Evolutionary conservation across 495 filamentous ascomycete genomes (phyloP), one percentile per base, ranked within the genome.

Genomic region (Neohortaea acidophila): DNA sequence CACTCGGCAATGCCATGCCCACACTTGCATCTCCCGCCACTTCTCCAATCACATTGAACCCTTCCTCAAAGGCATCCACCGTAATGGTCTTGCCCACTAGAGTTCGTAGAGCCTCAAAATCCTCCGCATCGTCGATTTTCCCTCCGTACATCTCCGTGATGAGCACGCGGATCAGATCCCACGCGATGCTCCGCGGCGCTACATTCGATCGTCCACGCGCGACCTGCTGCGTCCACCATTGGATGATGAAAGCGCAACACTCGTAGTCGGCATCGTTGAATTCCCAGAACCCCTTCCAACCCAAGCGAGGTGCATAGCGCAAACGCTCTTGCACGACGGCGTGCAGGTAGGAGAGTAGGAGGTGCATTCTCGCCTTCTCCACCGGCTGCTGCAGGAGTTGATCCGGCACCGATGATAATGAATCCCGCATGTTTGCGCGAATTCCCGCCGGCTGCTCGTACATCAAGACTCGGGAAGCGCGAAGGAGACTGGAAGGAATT

Each of bases 201-300:
- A 96, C 75, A 57, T 99, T 99, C 25, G 84, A 84, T 33, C 89
- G 77, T 36, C 76, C 81, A 41, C 74, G 68, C 4, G 86, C 81
- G 15, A 83, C 74, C 1, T 67, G 61, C 45, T 94, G 83, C 40
- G 94, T 68, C 89, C 91, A 99, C 36, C 78, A 79, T 58, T 99
- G 91, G 41, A 99, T 89, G 36, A 99, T 86, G 59, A 79, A 83
- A 38, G 83, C 84, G 12, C 79, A 92, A 64, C 89, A 96, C 65
- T 99, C 86, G 56, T 96, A 96, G 61, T 97, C 89, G 48, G 86
- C 92, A 58, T 99, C 89, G 54, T 99, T 99, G 56, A 99, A 99
- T 63, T 99, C 89, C 89, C 89, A 99, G 69, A 93, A 93, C 39
- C 84, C 83, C 65, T 93, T 93, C 89, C 91, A 96, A 36, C 89